phyloP scores from a whole-genome alignment of 2,329 filamentous ascomycete genomes.

The Lasiodiplodia gonubiensis region DNA sequence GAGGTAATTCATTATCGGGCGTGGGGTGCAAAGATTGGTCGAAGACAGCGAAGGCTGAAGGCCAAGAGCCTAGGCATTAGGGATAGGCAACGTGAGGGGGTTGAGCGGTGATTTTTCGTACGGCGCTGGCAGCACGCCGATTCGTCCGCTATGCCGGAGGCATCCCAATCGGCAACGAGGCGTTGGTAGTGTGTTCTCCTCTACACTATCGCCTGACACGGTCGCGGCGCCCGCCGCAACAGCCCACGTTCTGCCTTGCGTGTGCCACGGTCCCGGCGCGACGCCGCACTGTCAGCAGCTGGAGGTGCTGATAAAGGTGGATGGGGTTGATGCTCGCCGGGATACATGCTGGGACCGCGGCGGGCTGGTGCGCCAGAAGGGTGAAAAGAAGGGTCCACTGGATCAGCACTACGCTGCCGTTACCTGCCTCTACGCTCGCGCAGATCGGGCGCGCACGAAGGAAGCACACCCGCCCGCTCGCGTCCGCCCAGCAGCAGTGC shows the following conservation, averaged over 20 bases:
- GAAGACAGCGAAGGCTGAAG: conserved; percentile 10
- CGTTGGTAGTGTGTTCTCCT: not conserved
- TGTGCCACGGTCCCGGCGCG: conserved; percentile 4
- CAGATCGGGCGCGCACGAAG: conserved; percentile 12
- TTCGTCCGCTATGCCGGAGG: conserved; percentile 1
- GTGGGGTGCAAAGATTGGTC: conserved; percentile 5
- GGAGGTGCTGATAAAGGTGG: not conserved
- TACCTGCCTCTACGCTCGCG: not conserved
- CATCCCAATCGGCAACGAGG: not conserved
- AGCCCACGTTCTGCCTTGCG: not conserved
- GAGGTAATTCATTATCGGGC: not conserved
- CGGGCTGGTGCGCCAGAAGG: not conserved
- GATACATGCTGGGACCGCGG: not conserved
- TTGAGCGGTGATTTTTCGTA: not conserved
- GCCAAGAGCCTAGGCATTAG: conserved; percentile 11
- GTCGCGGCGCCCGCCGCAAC: not conserved
- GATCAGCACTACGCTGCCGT: not conserved
- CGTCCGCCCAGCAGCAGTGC: not conserved
- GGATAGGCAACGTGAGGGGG: not conserved
- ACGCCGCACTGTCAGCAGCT: not conserved
- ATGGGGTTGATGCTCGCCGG: conserved; percentile 11
- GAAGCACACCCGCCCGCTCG: conserved; percentile 10
- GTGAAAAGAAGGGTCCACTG: conserved; percentile 5
- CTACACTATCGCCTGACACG: conserved; percentile 4
- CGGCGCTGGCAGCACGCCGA: not conserved